These are phyloP conservation scores for Biscogniauxia sp. DNA, from an alignment of 2,329 filamentous ascomycete genomes.

Conservation along the genomic window DNA sequence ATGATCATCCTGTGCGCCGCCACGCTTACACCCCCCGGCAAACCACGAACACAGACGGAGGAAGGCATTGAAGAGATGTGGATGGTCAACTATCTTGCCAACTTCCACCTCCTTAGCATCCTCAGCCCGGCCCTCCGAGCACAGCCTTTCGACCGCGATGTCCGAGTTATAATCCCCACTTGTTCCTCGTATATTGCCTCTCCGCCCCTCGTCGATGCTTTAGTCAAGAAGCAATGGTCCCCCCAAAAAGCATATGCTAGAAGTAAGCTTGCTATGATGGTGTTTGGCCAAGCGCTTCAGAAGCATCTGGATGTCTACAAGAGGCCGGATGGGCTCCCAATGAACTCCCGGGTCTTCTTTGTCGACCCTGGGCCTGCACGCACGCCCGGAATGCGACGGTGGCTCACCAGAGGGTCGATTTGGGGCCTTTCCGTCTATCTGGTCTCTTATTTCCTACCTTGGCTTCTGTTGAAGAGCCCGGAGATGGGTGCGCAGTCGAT, in stretches of 20 bases:
- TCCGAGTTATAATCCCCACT: conserved; percentile 80
- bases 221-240: conserved; percentile 51
- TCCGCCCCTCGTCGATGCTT: conserved; percentile 58
- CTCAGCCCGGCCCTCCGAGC: conserved; percentile 85
- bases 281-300: conserved; percentile 87
- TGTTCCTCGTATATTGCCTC: conserved; percentile 86
- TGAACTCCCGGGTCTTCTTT: conserved; percentile 79
- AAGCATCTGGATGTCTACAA: conserved; percentile 85
- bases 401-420: conserved; percentile 81
- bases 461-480: conserved; percentile 84
- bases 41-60: conserved; percentile 57
- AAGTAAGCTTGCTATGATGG: conserved; percentile 77
- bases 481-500: conserved; percentile 83
- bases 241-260: conserved; percentile 59
- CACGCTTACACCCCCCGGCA: conserved; percentile 68
- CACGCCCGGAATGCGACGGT: conserved; percentile 83
- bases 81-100: conserved; percentile 93
- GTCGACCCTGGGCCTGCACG: conserved; percentile 83
- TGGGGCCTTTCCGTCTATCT: conserved; percentile 78
- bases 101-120: conserved; percentile 92
- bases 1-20: conserved; percentile 88
- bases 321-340: conserved; percentile 77
- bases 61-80: conserved; percentile 88
- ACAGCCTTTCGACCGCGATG: conserved; percentile 91
- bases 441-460: conserved; percentile 74